Conservation (phyloP, 257 asterid species). For the Phtheirospermum japonicum region DNA sequence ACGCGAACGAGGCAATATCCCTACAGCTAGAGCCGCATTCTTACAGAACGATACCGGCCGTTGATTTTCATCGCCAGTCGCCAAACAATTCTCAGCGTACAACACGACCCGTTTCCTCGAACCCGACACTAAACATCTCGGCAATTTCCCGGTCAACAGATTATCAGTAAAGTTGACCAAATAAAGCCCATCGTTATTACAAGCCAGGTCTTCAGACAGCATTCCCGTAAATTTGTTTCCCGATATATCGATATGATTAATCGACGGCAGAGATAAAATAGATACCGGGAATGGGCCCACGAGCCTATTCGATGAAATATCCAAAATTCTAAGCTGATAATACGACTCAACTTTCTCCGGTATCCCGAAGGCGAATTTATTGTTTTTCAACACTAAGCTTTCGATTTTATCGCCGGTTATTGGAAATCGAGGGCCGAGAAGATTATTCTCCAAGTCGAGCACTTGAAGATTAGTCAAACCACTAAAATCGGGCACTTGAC, state of each 20-base stretch:
- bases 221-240: conserved; percentile 71
- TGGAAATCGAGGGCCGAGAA: conserved; percentile 75
- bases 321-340: conserved; percentile 55
- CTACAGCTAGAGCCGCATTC: conserved; percentile 83
- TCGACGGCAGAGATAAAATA: conserved; percentile 62
- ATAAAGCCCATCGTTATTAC: conserved; percentile 42
- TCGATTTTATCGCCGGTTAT: conserved; percentile 43
- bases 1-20: conserved; percentile 54
- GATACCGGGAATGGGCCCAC: conserved; percentile 78
- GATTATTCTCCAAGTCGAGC: conserved; percentile 59
- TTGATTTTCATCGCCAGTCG: conserved; percentile 45
- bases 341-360: conserved; percentile 59
- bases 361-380: conserved; percentile 55
- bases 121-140: conserved; percentile 49
- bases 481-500: conserved; percentile 75
- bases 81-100: conserved; percentile 63
- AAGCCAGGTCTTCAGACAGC: conserved; percentile 56
- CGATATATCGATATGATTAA: conserved; percentile 53
- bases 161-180: conserved; percentile 70
- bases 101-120: conserved; percentile 35
- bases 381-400: conserved; percentile 52
- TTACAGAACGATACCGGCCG: conserved; percentile 60
- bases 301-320: conserved; percentile 66
- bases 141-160: conserved; percentile 72
- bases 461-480: conserved; percentile 65